Evolutionary conservation across 768 basidiomycete genomes (phyloP).

Genomic region (Collybia nuda): DNA sequence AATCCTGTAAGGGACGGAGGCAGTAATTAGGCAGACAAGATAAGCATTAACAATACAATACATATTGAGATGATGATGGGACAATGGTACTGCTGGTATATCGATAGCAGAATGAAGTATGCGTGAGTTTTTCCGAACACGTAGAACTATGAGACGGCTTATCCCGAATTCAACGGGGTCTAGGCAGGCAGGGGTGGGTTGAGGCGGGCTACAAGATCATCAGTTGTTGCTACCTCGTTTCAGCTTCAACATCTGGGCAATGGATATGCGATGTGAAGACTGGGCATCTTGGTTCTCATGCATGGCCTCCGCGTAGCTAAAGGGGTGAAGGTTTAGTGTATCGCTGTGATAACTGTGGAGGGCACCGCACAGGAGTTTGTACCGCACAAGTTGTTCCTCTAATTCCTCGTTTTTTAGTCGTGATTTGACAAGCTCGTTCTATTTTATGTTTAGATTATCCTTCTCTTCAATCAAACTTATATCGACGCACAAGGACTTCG

Average conservation of each 20-base stretch:
- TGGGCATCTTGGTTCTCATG: conserved; percentile 73
- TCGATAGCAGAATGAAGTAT: background rate
- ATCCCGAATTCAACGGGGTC: too few species aligned
- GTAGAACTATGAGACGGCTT: too few species aligned
- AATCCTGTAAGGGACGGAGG: too few species aligned
- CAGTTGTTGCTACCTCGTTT: conserved; percentile 33
- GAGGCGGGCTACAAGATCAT: too few species aligned
- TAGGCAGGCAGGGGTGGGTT: too few species aligned
- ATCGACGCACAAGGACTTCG: conserved; percentile 55
- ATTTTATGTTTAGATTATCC: background rate
- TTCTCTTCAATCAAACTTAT: background rate
- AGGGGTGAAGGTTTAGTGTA: background rate
- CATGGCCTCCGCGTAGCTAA: conserved; percentile 71
- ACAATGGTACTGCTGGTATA: background rate
- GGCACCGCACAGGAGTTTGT: conserved; percentile 79
- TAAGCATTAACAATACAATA: conserved; percentile 1
- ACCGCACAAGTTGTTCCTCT: conserved; percentile 91
- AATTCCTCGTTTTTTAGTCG: conserved; percentile 90
- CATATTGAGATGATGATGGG: background rate
- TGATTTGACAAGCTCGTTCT: conserved; percentile 91
- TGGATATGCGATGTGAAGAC: conserved; percentile 63
- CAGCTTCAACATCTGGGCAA: conserved; percentile 41
- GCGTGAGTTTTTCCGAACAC: background rate
- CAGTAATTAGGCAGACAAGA: too few species aligned
- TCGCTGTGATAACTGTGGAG: conserved; percentile 5